Evolutionary conservation across 1,139 yeast genomes (phyloP), one percentile per base, ranked within the genome.

Genomic region (Blastobotrys persicus): DNA sequence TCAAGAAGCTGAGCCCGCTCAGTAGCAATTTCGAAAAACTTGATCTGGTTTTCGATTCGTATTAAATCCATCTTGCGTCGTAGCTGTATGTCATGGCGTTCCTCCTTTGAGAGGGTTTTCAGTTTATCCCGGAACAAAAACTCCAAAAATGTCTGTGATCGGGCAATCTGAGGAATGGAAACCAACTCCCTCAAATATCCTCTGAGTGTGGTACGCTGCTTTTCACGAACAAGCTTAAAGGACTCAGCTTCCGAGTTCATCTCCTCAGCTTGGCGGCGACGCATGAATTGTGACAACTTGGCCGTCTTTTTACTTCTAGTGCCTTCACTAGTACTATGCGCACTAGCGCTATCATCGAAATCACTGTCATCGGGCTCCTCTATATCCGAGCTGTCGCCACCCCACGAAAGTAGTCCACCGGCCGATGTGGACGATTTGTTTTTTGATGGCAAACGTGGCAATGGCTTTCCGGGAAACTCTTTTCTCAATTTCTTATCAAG

Each of bases 121-220:
- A 79, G 66, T 14, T 67, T 61, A 17, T 71, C 72, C 18, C 70
- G 66, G 45, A 68, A 65, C 5, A 88, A 58, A 60, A 91, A 91
- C 28, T 70, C 70, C 31, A 70, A 62, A 47, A 88, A 72, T 2
- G 75, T 69, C 1, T 71, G 67, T 35, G 83, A 78, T 50, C 77
- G 74, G 1, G 80, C 73, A 0, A 88, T 74, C 46, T 81, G 85
- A 1, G 80, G 74, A 44, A 78, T 77, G 31, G 75, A 70, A 3
- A 79, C 60, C 16, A 89, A 67, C 3, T 75, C 66, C 38, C 76
- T 72, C 47, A 91, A 60, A 61, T 85, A 91, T 0, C 91, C 88
- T 48, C 97, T 72, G 38, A 91, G 69, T 0, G 94, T 79, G 16
- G 88, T 74, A 42, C 98, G 72, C 56, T 88, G 76, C 57, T 81